These are phyloP conservation scores for Aspergillus amoenus DNA, from an alignment of 2,329 filamentous ascomycete genomes.

Conservation along the genomic window DNA sequence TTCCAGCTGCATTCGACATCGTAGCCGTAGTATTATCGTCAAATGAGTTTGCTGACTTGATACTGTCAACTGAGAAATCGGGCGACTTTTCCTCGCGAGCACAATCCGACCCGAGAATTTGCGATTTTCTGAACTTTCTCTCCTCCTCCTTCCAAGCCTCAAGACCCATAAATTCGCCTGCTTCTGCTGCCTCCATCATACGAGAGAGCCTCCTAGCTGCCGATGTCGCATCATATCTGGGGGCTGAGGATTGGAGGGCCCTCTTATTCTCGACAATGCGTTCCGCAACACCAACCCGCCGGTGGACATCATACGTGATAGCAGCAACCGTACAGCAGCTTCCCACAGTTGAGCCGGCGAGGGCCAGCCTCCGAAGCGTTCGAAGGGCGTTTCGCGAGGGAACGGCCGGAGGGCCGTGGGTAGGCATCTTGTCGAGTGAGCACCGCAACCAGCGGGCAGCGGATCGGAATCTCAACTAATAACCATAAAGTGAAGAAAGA, in stretches of 20 bases:
- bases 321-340: slow-evolving; percentile 42
- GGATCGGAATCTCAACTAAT: slow-evolving; percentile 9
- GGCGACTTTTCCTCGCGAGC: background rate
- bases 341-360: slow-evolving; percentile 39
- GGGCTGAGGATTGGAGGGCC: slow-evolving; percentile 40
- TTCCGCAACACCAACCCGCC: slow-evolving; percentile 41
- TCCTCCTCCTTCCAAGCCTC: slow-evolving; percentile 35
- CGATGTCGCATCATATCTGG: slow-evolving; percentile 42
- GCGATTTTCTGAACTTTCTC: slow-evolving; percentile 15
- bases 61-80: background rate
- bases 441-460: slow-evolving; percentile 28
- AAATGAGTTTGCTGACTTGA: background rate
- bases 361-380: slow-evolving; percentile 35
- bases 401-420: slow-evolving; percentile 31
- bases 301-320: slow-evolving; percentile 44
- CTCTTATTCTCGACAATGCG: slow-evolving; percentile 46
- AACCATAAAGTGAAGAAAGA: slow-evolving; percentile 13
- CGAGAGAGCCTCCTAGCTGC: slow-evolving; percentile 36
- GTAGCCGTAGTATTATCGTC: background rate
- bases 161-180: slow-evolving; percentile 42
- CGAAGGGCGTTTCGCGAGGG: slow-evolving; percentile 47
- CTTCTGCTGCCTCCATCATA: slow-evolving; percentile 47
- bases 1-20: background rate
- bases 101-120: background rate
- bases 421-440: slow-evolving; percentile 29